Evolutionary conservation across 2,329 filamentous ascomycete species (phyloP).

Genomic region (Phialophora verrucosa): DNA sequence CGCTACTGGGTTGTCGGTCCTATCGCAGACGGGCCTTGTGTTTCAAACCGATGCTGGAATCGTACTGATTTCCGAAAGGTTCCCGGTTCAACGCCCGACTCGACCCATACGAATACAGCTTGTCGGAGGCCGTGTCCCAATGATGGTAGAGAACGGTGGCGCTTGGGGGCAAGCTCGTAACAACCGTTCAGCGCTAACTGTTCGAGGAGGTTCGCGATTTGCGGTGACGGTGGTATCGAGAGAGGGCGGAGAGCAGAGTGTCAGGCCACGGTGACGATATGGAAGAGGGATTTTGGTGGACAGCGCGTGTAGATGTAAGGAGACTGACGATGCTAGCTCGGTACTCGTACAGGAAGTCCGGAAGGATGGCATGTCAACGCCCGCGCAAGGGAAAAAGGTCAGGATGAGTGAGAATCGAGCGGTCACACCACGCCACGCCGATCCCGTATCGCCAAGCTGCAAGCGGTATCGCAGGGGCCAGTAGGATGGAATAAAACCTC

Average conservation of each 20-base stretch:
- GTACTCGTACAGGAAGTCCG: constrained; percentile 19
- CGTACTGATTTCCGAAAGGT: constrained; percentile 12
- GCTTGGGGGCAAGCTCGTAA: constrained; percentile 70
- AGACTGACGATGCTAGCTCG: constrained; percentile 26
- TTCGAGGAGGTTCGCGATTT: not conserved
- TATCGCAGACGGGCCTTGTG: not conserved
- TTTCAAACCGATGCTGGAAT: not conserved
- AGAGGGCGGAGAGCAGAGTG: constrained; percentile 19
- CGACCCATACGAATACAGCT: constrained; percentile 1
- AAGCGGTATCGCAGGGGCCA: constrained; percentile 1
- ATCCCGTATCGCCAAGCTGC: constrained; percentile 29
- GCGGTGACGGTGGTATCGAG: constrained; percentile 21
- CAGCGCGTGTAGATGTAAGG: constrained; percentile 26
- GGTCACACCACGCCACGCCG: constrained; percentile 31
- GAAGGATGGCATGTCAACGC: not conserved
- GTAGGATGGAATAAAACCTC: not conserved
- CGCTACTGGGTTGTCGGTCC: constrained; percentile 9
- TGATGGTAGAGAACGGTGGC: constrained; percentile 99
- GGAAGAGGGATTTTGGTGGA: constrained; percentile 29
- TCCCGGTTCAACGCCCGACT: constrained; percentile 10
- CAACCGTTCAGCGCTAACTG: constrained; percentile 39
- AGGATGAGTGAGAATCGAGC: constrained; percentile 10
- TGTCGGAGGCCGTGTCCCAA: constrained; percentile 72
- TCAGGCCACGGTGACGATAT: constrained; percentile 34
- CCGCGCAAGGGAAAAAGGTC: not conserved